These are phyloP conservation scores for Platanthera guangdongensis DNA, from an alignment of 106 monocot species.

Conservation along the genomic window DNA sequence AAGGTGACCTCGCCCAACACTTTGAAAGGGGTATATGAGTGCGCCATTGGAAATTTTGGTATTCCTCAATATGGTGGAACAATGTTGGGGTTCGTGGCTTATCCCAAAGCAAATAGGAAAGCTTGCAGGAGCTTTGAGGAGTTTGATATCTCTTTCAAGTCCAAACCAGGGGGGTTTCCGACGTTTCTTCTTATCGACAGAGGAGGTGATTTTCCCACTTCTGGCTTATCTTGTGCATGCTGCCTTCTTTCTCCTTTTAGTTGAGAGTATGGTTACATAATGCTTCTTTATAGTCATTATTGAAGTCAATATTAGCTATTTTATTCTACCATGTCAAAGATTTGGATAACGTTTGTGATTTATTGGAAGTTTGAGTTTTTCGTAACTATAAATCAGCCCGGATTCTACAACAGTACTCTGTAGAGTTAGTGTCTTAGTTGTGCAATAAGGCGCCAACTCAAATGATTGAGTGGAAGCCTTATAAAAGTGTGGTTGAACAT, in stretches of 20 bases:
- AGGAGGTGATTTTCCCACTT: constrained; percentile 29
- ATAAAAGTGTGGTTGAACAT: no score
- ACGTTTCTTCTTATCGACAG: constrained; percentile 52
- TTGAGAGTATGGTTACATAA: no score
- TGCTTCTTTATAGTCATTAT: background rate
- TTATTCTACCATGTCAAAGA: background rate
- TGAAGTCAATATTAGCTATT: background rate
- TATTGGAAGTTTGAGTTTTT: no score
- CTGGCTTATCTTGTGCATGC: background rate
- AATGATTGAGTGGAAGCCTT: no score
- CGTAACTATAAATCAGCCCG: no score
- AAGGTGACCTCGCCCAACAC: constrained; percentile 31
- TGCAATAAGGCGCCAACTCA: no score
- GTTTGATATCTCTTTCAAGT: constrained; percentile 34
- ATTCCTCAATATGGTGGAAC: constrained; percentile 53
- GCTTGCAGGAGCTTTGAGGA: constrained; percentile 38
- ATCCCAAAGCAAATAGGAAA: constrained; percentile 32
- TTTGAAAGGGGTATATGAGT: constrained; percentile 25
- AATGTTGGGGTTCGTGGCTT: constrained; percentile 41
- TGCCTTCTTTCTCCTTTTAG: background rate
- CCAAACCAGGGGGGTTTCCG: constrained; percentile 32
- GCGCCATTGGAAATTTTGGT: constrained; percentile 30
- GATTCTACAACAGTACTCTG: no score
- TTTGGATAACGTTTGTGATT: no score
- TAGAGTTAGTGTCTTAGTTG: no score